A percentile compares a stretch with the other conserved stretches of the same genome.
Conservation (phyloP, 257 asterid species). For the Plantago ovata region DNA sequence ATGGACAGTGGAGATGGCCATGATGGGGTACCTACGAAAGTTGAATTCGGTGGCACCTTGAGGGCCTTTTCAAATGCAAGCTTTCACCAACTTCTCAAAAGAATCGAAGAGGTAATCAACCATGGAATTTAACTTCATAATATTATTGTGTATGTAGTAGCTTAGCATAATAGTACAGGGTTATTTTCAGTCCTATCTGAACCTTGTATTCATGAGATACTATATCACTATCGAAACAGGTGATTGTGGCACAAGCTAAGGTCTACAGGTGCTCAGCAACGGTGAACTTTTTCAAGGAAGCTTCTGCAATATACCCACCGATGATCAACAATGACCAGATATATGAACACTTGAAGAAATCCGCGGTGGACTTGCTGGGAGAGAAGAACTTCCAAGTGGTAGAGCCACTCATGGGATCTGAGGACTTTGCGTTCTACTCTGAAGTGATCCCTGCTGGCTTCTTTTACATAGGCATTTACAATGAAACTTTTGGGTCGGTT, state of each 20-base stretch:
- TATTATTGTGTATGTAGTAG: no score
- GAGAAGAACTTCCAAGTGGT: constrained; percentile 43
- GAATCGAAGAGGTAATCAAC: constrained; percentile 87
- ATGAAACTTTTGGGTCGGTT: constrained; percentile 59
- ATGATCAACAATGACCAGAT: constrained; percentile 57
- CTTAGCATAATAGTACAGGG: no score
- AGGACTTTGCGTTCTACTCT: constrained; percentile 88
- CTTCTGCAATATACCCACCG: constrained; percentile 71
- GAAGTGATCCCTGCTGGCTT: constrained; percentile 78
- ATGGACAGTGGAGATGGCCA: constrained; percentile 51
- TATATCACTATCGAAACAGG: constrained; percentile 58
- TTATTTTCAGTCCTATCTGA: no score
- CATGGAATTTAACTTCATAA: no score
- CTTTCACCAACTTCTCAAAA: constrained; percentile 52
- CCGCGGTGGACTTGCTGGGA: constrained; percentile 47
- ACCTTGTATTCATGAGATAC: no score
- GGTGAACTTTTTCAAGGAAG: constrained; percentile 69
- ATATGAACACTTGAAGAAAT: constrained; percentile 54
- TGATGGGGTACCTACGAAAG: constrained; percentile 33
- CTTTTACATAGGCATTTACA: constrained; percentile 72
- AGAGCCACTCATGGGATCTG: constrained; percentile 83
- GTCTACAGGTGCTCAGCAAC: constrained; percentile 77
- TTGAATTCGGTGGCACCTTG: constrained; percentile 72
- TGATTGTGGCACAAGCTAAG: constrained; percentile 60
- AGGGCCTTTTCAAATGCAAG: constrained; percentile 72